Conservation (phyloP, 2,329 filamentous ascomycete genomes). For the Pseudogymnoascus verrucosus region DNA sequence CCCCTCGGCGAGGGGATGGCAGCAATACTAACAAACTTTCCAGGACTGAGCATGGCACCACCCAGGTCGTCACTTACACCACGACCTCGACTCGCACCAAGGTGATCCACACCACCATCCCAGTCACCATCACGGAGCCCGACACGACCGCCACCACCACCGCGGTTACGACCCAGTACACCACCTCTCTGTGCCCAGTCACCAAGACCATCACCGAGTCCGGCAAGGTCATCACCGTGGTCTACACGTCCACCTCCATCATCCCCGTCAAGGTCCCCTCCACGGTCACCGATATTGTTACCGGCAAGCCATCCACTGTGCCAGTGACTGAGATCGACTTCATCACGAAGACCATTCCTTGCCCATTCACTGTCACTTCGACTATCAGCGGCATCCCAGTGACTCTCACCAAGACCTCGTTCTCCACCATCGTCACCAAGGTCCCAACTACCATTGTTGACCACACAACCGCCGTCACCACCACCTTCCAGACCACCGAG, state of each 20-base stretch:
- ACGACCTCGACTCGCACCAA: slow-evolving; percentile 11
- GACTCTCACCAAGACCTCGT: neutral
- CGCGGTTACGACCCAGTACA: slow-evolving; percentile 12
- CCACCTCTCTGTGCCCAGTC: slow-evolving; percentile 37
- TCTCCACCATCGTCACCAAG: slow-evolving; percentile 15
- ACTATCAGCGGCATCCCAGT: slow-evolving; percentile 9
- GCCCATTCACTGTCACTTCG: slow-evolving; percentile 7
- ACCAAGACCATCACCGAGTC: slow-evolving; percentile 37
- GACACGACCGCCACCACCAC: slow-evolving; percentile 24
- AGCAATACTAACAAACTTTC: neutral
- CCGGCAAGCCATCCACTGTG: neutral
- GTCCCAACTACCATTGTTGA: slow-evolving; percentile 24
- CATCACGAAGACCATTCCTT: slow-evolving; percentile 12
- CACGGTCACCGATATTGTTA: slow-evolving; percentile 8
- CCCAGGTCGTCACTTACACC: slow-evolving; percentile 20
- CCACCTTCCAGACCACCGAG: slow-evolving; percentile 29
- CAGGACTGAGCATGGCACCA: slow-evolving; percentile 17
- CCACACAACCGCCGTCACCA: slow-evolving; percentile 31
- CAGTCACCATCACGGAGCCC: slow-evolving; percentile 21
- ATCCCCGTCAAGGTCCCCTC: slow-evolving; percentile 14
- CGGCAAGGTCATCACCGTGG: slow-evolving; percentile 32
- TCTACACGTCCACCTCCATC: slow-evolving; percentile 17
- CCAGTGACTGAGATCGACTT: slow-evolving; percentile 11
- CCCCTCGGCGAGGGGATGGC: slow-evolving; percentile 7
- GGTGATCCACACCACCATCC: slow-evolving; percentile 11